Conservation (phyloP, 306 rosid genomes). For the Chamaecrista fasciculata region DNA sequence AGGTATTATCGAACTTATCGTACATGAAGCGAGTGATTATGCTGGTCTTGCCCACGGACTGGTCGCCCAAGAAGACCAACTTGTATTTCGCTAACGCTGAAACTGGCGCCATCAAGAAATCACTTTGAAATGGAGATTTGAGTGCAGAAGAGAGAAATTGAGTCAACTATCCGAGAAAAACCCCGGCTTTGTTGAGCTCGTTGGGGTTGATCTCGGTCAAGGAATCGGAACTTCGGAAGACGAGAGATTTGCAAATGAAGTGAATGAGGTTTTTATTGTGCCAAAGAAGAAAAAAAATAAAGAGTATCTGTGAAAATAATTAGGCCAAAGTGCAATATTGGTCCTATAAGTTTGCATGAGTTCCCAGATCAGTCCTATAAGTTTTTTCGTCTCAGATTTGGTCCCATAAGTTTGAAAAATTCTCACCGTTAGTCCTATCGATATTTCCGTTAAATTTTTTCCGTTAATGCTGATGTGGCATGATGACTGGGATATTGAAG, state of each 20-base stretch:
- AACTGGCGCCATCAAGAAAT: constrained; percentile 45
- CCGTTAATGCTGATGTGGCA: too few relatives aligned
- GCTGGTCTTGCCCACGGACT: constrained; percentile 58
- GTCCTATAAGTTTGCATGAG: too few relatives aligned
- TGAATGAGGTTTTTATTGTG: not conserved
- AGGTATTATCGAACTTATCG: constrained; percentile 51
- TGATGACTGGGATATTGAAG: too few relatives aligned
- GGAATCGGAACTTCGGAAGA: not conserved
- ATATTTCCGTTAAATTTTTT: too few relatives aligned
- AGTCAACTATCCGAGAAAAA: constrained; percentile 27
- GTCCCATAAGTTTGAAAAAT: too few relatives aligned
- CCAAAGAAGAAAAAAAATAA: not conserved
- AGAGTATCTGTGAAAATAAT: not conserved
- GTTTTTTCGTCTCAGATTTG: too few relatives aligned
- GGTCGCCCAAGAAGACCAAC: constrained; percentile 56
- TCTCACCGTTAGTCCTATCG: too few relatives aligned
- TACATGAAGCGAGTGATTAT: constrained; percentile 61
- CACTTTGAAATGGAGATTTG: not conserved
- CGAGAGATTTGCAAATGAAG: not conserved
- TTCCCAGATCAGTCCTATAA: too few relatives aligned
- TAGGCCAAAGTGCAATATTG: too few relatives aligned
- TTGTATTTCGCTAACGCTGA: constrained; percentile 57
- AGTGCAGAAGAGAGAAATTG: not conserved
- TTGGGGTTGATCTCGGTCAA: constrained; percentile 17
- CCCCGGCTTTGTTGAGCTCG: not conserved